These are phyloP conservation scores for Silene vulgaris DNA, from an alignment of 179 eudicot species.

Conservation along the genomic window DNA sequence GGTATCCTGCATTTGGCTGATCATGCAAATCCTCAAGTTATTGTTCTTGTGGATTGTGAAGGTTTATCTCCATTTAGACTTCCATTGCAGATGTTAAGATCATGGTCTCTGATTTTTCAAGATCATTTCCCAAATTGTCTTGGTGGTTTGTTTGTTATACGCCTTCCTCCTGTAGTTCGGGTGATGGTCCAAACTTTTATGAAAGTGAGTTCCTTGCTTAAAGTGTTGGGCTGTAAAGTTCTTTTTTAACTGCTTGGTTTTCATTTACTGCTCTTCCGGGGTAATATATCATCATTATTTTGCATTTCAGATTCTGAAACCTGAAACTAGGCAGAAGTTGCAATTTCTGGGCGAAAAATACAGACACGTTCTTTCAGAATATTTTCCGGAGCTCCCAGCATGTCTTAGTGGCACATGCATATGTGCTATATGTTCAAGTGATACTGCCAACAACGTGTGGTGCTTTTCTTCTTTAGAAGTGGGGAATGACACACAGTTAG, in stretches of 20 bases:
- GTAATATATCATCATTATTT: not conserved
- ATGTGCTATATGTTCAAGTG: constrained; percentile 47
- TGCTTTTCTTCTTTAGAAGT: constrained; percentile 19
- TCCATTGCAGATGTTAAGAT: constrained; percentile 63
- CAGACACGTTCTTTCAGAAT: constrained; percentile 47
- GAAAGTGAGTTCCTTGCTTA: constrained; percentile 47
- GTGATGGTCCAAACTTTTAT: constrained; percentile 65
- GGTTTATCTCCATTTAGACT: constrained; percentile 57
- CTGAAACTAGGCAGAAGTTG: constrained; percentile 60
- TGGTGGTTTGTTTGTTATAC: constrained; percentile 54
- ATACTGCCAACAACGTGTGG: constrained; percentile 17
- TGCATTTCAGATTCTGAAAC: constrained; percentile 54
- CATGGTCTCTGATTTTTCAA: constrained; percentile 57
- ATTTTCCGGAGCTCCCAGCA: constrained; percentile 49
- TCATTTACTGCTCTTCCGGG: not conserved
- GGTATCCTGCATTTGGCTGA: constrained; percentile 55
- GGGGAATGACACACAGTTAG: constrained; percentile 22
- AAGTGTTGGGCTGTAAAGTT: not conserved
- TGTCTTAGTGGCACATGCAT: constrained; percentile 66
- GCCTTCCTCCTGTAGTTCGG: constrained; percentile 64
- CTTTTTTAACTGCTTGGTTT: not conserved
- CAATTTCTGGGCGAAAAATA: constrained; percentile 55
- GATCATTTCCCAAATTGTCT: constrained; percentile 69
- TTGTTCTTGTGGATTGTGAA: constrained; percentile 69
- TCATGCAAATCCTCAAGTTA: constrained; percentile 43